Evolutionary conservation across 2,329 filamentous ascomycete species (phyloP).

Genomic region (Scolecobasidium constrictum): DNA sequence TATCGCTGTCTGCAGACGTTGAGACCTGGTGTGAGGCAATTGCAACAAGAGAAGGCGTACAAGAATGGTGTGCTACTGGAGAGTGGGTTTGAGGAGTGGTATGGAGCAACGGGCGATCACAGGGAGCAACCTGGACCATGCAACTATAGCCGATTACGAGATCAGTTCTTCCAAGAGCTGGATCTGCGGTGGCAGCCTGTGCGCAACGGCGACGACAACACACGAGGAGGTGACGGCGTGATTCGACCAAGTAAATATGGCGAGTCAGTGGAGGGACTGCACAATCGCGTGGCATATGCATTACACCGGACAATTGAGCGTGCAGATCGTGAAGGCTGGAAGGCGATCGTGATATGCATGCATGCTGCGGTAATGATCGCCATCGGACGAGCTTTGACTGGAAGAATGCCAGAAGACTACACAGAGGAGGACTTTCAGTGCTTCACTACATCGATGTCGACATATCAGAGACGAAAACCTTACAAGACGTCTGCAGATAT

Average conservation of each 20-base stretch:
- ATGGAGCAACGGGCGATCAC: conserved; percentile 51
- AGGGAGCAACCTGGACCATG: conserved; percentile 68
- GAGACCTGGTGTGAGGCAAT: conserved; percentile 20
- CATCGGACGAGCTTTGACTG: conserved; percentile 72
- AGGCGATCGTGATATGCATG: conserved; percentile 68
- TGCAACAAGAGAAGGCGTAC: conserved; percentile 20
- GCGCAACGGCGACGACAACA: conserved; percentile 29
- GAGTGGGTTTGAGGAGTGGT: conserved; percentile 65
- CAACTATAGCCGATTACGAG: conserved; percentile 47
- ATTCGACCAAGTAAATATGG: conserved; percentile 45
- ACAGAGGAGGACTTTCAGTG: conserved; percentile 72
- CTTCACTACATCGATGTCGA: conserved; percentile 72
- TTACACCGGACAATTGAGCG: conserved; percentile 59
- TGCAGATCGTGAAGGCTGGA: conserved; percentile 53
- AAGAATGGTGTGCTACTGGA: conserved; percentile 33
- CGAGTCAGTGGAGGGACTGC: conserved; percentile 69
- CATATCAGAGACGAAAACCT: conserved; percentile 43
- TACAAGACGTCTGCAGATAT: conserved; percentile 10
- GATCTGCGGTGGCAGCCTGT: background rate
- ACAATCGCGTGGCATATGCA: conserved; percentile 64
- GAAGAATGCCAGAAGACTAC: conserved; percentile 58
- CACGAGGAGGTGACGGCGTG: conserved; percentile 36
- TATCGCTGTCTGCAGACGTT: conserved; percentile 30
- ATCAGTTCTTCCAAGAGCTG: conserved; percentile 51
- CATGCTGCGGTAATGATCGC: conserved; percentile 88